phyloP scores from a whole-genome alignment of 306 rosid genomes.

The Quercus aquifolioides region DNA sequence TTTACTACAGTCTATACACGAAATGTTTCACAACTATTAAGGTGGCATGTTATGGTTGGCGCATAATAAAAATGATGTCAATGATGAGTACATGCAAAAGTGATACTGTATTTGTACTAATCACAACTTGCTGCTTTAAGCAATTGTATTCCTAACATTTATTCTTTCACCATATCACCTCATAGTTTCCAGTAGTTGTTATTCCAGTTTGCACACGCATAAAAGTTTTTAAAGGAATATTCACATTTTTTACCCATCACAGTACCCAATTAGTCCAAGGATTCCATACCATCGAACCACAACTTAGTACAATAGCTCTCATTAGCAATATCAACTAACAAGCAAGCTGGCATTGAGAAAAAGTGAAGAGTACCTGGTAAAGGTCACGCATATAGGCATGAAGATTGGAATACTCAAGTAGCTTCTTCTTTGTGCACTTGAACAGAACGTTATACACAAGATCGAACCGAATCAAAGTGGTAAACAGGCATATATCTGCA shows the following conservation, averaged over 20 bases:
- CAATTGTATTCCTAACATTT: no score
- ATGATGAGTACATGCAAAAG: no score
- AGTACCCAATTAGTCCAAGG: background rate
- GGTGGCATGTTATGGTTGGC: no score
- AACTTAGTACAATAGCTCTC: background rate
- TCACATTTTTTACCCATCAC: background rate
- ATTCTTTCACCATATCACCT: no score
- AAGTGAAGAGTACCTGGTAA: constrained; percentile 48
- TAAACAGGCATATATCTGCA: constrained; percentile 70
- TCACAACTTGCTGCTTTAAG: no score
- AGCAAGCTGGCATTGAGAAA: background rate
- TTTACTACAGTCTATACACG: no score
- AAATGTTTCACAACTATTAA: no score
- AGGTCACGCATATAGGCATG: constrained; percentile 76
- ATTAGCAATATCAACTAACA: background rate
- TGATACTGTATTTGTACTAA: no score
- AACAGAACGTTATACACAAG: constrained; percentile 67
- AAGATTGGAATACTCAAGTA: constrained; percentile 58
- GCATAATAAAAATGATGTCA: no score
- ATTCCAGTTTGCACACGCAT: background rate
- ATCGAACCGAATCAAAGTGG: constrained; percentile 77
- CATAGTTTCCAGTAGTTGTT: no score
- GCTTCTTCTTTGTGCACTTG: constrained; percentile 84
- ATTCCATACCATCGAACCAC: background rate
- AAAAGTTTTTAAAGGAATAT: background rate